Base-by-base conservation (phyloP, 2,329 filamentous ascomycete species). In the Diaporthe amygdali region DNA sequence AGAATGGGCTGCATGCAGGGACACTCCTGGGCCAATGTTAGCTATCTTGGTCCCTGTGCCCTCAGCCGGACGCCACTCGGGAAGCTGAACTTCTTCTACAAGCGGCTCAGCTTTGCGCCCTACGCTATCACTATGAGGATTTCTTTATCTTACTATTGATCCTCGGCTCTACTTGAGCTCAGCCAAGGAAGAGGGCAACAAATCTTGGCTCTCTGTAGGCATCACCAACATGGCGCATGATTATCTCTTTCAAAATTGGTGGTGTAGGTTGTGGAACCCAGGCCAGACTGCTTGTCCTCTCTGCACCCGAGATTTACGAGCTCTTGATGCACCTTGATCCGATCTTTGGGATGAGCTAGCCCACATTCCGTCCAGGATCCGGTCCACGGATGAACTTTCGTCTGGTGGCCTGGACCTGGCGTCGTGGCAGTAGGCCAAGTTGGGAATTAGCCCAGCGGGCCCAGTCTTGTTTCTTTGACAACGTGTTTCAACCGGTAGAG, bases 261-360 rank as follows among this genome's bases (percentile, higher is more conserved):
- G n/a, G 20, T 44, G 46, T 8, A 27, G 44, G 30, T 15, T 37
- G 59, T 64, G 59, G 30, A 64, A 64, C 44, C 44, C n/a, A 8
- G 44, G 4, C 14, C 30, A 30, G 41, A 20, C 15, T 39, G 37
- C 9, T 39, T 39, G 37, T 3, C 37, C 37, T 49, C 30, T 7
- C 30, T 37, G 59, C 59, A 49, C 44, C 30, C 34, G 12, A 12
- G 37, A 44, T 64, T 49, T 67, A 66, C 59, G 59, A 72, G 59
- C 30, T 52, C n/a, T 67, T 14, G n/a, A 32, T 71, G 54, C 64
- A 49, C 30, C n/a, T 20, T 54, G 47, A 68, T 51, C 52, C 56
- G 66, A 37, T 27, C 32, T 37, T 37, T 52, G 37, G 67, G 70
- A 64, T 41, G 49, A 46, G 27, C 15, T 27, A 32, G 46, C 25